phyloP scores from a whole-genome alignment of 192 early-diverging fungal genomes.

The Coemansia sp. region DNA sequence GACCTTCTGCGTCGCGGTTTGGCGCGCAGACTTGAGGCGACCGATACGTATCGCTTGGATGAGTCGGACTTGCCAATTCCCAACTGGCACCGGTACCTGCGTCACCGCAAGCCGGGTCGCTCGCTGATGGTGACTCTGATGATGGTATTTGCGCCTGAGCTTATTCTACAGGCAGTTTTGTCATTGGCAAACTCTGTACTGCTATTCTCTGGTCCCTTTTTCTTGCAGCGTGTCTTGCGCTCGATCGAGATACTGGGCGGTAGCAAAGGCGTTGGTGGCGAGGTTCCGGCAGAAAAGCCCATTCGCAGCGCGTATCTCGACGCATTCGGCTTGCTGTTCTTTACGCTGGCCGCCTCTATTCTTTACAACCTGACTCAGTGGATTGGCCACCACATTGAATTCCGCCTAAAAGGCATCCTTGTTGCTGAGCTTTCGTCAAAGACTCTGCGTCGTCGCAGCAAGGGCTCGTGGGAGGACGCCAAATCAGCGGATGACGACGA shows the following conservation, averaged over 20 bases:
- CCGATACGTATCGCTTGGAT: constrained; percentile 60
- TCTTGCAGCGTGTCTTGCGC: constrained; percentile 57
- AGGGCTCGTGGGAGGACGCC: constrained; percentile 54
- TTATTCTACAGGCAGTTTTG: constrained; percentile 42
- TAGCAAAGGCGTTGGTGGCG: neutral
- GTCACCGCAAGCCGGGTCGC: constrained; percentile 16
- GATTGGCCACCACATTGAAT: constrained; percentile 62
- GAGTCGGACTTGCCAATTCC: constrained; percentile 49
- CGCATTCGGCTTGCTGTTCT: constrained; percentile 59
- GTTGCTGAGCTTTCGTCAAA: constrained; percentile 68
- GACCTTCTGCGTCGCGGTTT: constrained; percentile 58
- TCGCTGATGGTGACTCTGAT: constrained; percentile 37
- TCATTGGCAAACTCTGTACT: constrained; percentile 27
- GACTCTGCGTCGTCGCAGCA: constrained; percentile 61
- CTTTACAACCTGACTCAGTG: constrained; percentile 57
- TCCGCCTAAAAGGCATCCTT: constrained; percentile 61
- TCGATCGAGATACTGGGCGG: constrained; percentile 51
- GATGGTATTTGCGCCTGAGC: constrained; percentile 43
- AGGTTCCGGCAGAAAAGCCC: neutral
- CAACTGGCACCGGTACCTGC: constrained; percentile 36
- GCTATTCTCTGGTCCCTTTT: constrained; percentile 57
- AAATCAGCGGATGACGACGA: constrained; percentile 15
- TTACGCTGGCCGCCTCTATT: constrained; percentile 40
- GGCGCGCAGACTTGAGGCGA: constrained; percentile 55
- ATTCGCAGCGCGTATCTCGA: constrained; percentile 55